Base-by-base conservation (phyloP, 352 stramenopile genomes). In the Phytophthora europaea region DNA sequence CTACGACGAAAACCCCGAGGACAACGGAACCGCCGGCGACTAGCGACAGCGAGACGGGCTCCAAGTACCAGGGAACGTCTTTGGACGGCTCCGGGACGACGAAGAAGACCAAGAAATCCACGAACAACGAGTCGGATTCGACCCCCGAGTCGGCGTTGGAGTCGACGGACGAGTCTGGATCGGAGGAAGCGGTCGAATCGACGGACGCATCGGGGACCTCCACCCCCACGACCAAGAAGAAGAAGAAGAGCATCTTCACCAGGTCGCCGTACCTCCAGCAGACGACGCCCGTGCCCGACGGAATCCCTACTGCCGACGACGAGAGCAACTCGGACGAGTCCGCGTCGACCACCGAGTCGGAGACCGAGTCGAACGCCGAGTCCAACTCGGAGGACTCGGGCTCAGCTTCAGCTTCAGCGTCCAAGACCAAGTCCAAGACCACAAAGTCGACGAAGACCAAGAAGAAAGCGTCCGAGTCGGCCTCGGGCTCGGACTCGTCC, bases 201-300 rank as follows among this genome's bases (percentile, higher is more conserved):
- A 58, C 54, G 5, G 50, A 65, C 20, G 55, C 52, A 13, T 78
- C 65, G 16, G 55, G 38, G 22, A 56, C 64, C 10, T 52, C 38
- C 6, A 56, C 72, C 10, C 62, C 61, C 4, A 70, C 64, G 3
- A 76, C 54, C 36, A 82, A 80, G 38, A 72, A 77, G 51, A 75
- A 74, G 10, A 68, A 59, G 60, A 72, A 68, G 12, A 61, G 48
- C 16, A 61, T 73, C 43, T 82, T 82, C 26, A 82, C 75, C 45
- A 76, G 72, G 56, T 82, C 75, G 8, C 75, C 75, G 22, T 80
- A 67, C 36, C 65, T 82, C 13, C 48, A 73, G 58, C 57, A 76
- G 36, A 66, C 75, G 28, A 82, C 75, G 13, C 75, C 75, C 34
- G 75, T 77, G 50, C 75, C 75, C 13, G 78, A 82, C 23, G 75